Evolutionary conservation across 1,284 basidiomycete species (phyloP), one percentile per base, ranked within the genome.

Genomic region (Ceratobasidium sp.): DNA sequence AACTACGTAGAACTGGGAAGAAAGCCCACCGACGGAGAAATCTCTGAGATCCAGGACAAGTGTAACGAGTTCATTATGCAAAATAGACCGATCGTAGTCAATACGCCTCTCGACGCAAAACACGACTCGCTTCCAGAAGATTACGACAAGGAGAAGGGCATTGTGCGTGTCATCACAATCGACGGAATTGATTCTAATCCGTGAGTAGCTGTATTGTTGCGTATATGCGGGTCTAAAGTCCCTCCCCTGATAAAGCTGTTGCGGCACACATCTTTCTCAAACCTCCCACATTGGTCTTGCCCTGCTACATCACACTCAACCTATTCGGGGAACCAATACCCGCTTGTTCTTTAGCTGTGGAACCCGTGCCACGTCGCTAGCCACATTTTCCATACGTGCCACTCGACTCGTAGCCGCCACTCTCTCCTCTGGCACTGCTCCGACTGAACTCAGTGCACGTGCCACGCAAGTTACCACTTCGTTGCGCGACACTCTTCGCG

Each of bases 231-330:
- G 31, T 6, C 31, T 45, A 65, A 72, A 11, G 14, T n/a, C 14
- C 1, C 9, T 29, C 17, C 3, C n/a, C 27, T 41, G n/a, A n/a
- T n/a, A n/a, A n/a, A 75, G 75, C n/a, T 75, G 75, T 41, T 75
- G 75, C 27, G 75, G 75, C 3, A 75, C 75, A 8, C 75, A 75
- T 57, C 64, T 73, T 17, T 72, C 73, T 41, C 72, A 67, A 53
- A 69, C 73, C 1, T 74, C 73, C 27, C 64, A 62, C 51, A 74
- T 74, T 45, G 51, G 73, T 2, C 50, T 41, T 9, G 33, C 75
- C 36, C 29, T 74, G 6, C 41, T 75, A 5, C 69, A 62, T 17
- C 50, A 73, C 41, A 75, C 75, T 4, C 75, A 75, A 29, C 50
- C 63, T 6, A 76, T 76, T 36, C 66, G 65, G 2, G 76, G 73